Conservation (phyloP, 2,329 filamentous ascomycete species). For the Diaporthe citriasiana region DNA sequence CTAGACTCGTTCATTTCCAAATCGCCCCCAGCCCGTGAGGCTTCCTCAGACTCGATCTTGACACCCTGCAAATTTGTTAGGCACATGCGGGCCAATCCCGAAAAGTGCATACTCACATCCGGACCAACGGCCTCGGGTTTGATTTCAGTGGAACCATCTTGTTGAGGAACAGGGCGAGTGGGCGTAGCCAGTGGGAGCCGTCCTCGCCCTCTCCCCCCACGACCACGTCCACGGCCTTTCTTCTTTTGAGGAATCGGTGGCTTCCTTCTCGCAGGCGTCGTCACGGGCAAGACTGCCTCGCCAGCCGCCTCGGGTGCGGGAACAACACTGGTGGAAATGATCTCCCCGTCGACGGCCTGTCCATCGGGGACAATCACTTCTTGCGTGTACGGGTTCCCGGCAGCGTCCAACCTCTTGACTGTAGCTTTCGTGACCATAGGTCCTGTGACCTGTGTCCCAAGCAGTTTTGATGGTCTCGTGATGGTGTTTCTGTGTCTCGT, state of each 20-base stretch:
- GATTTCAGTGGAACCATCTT: conserved; percentile 56
- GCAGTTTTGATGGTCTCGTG: conserved; percentile 67
- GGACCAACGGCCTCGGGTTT: conserved; percentile 55
- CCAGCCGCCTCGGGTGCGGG: conserved; percentile 68
- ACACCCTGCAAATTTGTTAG: conserved; percentile 51
- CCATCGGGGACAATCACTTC: conserved; percentile 87
- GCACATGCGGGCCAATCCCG: background rate
- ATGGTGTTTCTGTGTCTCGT: conserved; percentile 73
- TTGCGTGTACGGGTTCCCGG: conserved; percentile 86
- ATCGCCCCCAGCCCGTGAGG: conserved; percentile 59
- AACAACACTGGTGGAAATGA: conserved; percentile 73
- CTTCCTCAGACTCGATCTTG: conserved; percentile 60
- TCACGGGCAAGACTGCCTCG: conserved; percentile 62
- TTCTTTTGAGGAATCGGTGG: conserved; percentile 86
- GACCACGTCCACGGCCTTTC: conserved; percentile 72
- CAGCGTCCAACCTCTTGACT: conserved; percentile 82
- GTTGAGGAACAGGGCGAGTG: conserved; percentile 50
- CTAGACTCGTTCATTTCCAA: conserved; percentile 68
- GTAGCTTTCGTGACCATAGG: conserved; percentile 82
- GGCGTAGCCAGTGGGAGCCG: conserved; percentile 63
- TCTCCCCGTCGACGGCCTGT: conserved; percentile 84
- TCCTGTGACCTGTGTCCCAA: conserved; percentile 59
- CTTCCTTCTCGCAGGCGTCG: conserved; percentile 68
- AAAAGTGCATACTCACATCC: conserved; percentile 53
- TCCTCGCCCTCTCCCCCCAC: conserved; percentile 79